Percentiles rank a stretch among this genome's conserved stretches.
These are phyloP conservation scores for Zarea fungicola DNA, from an alignment of 2,329 filamentous ascomycete genomes.

Conservation along the genomic window DNA sequence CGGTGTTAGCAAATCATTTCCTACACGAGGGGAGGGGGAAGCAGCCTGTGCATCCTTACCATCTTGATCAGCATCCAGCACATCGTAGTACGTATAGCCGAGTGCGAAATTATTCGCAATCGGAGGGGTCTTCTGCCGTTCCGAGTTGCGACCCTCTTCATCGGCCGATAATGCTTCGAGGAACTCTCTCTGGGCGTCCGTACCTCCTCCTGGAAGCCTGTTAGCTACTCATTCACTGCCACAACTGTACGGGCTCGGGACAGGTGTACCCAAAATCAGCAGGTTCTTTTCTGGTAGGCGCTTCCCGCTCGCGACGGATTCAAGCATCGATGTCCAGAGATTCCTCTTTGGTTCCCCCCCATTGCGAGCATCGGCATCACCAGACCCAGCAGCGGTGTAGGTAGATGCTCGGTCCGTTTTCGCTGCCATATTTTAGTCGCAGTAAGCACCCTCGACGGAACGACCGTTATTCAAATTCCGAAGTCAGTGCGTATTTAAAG, in stretches of 20 bases:
- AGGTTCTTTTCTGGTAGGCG: slow-evolving; percentile 88
- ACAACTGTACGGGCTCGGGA: neutral
- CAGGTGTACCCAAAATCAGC: slow-evolving; percentile 66
- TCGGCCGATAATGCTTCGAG: slow-evolving; percentile 58
- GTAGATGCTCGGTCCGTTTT: slow-evolving; percentile 53
- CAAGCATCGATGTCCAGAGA: slow-evolving; percentile 91
- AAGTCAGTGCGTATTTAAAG: neutral
- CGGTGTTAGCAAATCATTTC: slow-evolving; percentile 18
- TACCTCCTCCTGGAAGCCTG: slow-evolving; percentile 62
- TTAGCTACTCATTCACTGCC: neutral
- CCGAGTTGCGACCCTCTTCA: slow-evolving; percentile 48
- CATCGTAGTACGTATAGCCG: slow-evolving; percentile 93
- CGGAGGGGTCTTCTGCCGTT: slow-evolving; percentile 62
- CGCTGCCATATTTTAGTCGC: too few species aligned
- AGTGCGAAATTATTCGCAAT: slow-evolving; percentile 89
- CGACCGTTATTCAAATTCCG: too few species aligned
- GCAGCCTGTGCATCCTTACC: slow-evolving; percentile 53
- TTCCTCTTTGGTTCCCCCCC: slow-evolving; percentile 78
- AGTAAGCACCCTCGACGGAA: too few species aligned
- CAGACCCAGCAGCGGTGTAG: slow-evolving; percentile 53
- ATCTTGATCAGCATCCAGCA: slow-evolving; percentile 89
- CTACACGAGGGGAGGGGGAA: neutral
- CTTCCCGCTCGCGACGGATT: slow-evolving; percentile 84
- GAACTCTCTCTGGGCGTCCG: slow-evolving; percentile 80
- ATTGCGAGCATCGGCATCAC: slow-evolving; percentile 51